These are phyloP conservation scores for Wickerhamomyces canadensis DNA, from an alignment of 805 yeast genomes.

Conservation along the genomic window DNA sequence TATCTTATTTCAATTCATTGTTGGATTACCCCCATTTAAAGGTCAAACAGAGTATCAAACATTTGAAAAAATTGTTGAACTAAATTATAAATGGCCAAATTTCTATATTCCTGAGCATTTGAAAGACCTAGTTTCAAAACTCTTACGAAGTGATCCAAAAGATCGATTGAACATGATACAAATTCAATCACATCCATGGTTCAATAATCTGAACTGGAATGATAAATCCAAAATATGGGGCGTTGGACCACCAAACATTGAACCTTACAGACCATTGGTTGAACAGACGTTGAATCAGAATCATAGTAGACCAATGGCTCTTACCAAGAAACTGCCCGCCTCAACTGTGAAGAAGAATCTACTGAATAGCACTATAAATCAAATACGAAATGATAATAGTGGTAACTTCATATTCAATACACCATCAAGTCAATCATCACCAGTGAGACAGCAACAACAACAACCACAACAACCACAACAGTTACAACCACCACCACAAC, in stretches of 20 bases:
- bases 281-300: constrained; percentile 22
- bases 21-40: constrained; percentile 84
- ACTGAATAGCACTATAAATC: constrained; percentile 19
- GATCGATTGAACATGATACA: constrained; percentile 51
- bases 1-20: constrained; percentile 88
- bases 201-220: constrained; percentile 59
- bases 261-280: constrained; percentile 49
- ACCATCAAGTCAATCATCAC: background rate
- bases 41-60: constrained; percentile 78
- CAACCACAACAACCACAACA: background rate
- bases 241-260: constrained; percentile 57
- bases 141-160: constrained; percentile 68
- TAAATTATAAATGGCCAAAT: constrained; percentile 68
- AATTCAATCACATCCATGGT: constrained; percentile 69
- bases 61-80: constrained; percentile 75
- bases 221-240: constrained; percentile 68
- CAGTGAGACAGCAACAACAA: background rate
- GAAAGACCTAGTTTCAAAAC: constrained; percentile 58
- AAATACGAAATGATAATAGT: constrained; percentile 18
- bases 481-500: constrained; percentile 2
- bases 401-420: constrained; percentile 5
- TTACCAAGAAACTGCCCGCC: constrained; percentile 16
- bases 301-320: constrained; percentile 13
- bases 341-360: constrained; percentile 20
- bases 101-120: constrained; percentile 57